Evolutionary conservation across 2,329 filamentous ascomycete species (phyloP), one percentile per base, ranked within the genome.

Genomic region (Neobulgaria alba): DNA sequence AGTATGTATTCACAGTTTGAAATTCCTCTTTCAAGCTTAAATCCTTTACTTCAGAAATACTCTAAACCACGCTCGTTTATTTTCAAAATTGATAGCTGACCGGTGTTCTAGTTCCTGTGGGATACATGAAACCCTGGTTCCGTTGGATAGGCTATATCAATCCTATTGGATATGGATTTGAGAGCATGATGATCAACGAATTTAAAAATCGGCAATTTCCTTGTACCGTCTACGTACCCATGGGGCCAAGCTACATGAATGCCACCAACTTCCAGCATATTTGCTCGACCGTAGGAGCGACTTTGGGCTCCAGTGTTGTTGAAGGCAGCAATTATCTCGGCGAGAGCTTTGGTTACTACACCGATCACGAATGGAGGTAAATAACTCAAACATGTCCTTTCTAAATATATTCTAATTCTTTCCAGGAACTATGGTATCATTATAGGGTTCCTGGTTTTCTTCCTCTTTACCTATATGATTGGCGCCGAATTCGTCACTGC

Each of bases 101-200:
- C 12, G 12, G n/a, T 26, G 7, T 26, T 26, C 23, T 26, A 26
- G 23, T 26, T 12, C 23, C 23, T 7, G 12, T 12, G 7, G 23
- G 23, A 26, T 26, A 26, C 23, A 26, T 26, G 23, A 26, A 26
- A 26, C 23, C 23, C 12, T 81, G 75, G 75, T 71, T 82, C 18
- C 61, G 66, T 3, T 82, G 77, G 77, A 57, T 81, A 2, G 77
- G 42, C 70, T 47, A 75, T 72, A 70, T 80, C 16, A 71, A 82
- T 48, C 82, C 82, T 0, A 63, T 86, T 2, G 73, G 81, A 0
- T 86, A 85, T 41, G 77, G 69, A 0, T 86, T 85, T 43, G 78
- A 86, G 50, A 73, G 72, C 0, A 60, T 88, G 0, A 67, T 86
- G 53, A 67, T 77, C 0, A 86, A 86, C 51, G 82, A 87, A 56